Evolutionary conservation across 2,329 filamentous ascomycete genomes (phyloP).

Genomic region (Capronia americana): DNA sequence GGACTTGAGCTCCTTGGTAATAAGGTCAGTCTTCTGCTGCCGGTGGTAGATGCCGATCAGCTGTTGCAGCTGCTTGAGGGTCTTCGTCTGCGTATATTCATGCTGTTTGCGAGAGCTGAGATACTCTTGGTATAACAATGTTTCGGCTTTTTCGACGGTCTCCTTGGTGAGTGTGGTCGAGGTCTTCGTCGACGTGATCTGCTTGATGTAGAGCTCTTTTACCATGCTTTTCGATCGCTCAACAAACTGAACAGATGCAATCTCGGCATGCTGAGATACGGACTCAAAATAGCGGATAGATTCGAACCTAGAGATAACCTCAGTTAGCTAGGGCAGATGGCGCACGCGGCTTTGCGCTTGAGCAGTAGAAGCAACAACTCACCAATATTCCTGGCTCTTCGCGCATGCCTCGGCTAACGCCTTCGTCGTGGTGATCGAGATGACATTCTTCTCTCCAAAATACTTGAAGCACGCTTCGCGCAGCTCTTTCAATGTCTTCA

Average conservation of each 20-base stretch:
- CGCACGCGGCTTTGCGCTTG: too few relatives aligned
- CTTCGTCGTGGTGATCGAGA: slow-evolving; percentile 42
- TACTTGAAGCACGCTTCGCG: slow-evolving; percentile 45
- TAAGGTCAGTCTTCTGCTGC: slow-evolving; percentile 44
- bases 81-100: slow-evolving; percentile 51
- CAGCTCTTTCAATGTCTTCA: slow-evolving; percentile 47
- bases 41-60: slow-evolving; percentile 47
- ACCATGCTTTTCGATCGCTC: slow-evolving; percentile 25
- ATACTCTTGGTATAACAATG: slow-evolving; percentile 21
- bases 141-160: slow-evolving; percentile 21
- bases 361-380: neutral
- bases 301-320: slow-evolving; percentile 14
- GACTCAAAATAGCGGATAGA: slow-evolving; percentile 25
- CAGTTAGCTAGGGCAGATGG: neutral
- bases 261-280: slow-evolving; percentile 15
- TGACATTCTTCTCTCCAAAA: slow-evolving; percentile 44
- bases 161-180: slow-evolving; percentile 24
- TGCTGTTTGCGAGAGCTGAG: slow-evolving; percentile 43
- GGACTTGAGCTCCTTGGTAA: slow-evolving; percentile 43
- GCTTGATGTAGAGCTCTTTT: slow-evolving; percentile 25
- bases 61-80: slow-evolving; percentile 47
- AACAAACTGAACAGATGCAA: slow-evolving; percentile 17
- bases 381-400: slow-evolving; percentile 31
- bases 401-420: slow-evolving; percentile 47
- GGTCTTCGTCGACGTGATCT: slow-evolving; percentile 19